Evolutionary conservation across 1,284 basidiomycete species (phyloP), one percentile per base, ranked within the genome.

Genomic region (Mycena sp.): DNA sequence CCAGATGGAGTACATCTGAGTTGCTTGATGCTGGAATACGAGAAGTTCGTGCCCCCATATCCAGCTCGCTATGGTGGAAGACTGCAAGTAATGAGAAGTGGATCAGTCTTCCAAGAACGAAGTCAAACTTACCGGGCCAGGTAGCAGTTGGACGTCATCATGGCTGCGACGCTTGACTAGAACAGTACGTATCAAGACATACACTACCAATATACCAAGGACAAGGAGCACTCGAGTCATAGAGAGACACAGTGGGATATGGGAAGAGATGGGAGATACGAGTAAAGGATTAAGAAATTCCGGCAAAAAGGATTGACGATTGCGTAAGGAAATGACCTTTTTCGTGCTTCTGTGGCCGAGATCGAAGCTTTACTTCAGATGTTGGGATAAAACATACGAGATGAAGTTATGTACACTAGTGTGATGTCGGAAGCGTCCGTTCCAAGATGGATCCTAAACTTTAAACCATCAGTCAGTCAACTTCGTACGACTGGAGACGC

Each of bases 21-120:
- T 72, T 28, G 77, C 74, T 51, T 77, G 69, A 40, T 75, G 70
- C 32, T 78, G 67, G 65, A 77, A 78, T 9, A 75, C 73, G 12
- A 69, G 63, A 37, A 78, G 71, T 67, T 81, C 79, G 64, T 81
- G 80, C 19, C 80, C 80, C 77, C 76, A 80, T 45, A 80, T 63
- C 69, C 70, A 74, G 51, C 65, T 69, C 43, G 71, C 68, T 44
- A 70, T 58, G 23, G 41, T 56, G 23, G 64, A 56, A 37, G 69
- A 65, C 71, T 72, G 49, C 25, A 17, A 37, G n/a, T 14, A 52
- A 29, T 14, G 43, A 49, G 38, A n/a, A 35, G 51, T 23, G 14
- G 11, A 43, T 19, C 7, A 14, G 7, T 19, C 16, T 26, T 9
- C 5, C 35, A 62, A 30, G 64, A 11, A 29, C 19, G 59, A 61